A percentile compares a stretch with the other conserved stretches of the same genome.
Conservation (phyloP, 352 stramenopile genomes). For the Globisporangium parvum region DNA sequence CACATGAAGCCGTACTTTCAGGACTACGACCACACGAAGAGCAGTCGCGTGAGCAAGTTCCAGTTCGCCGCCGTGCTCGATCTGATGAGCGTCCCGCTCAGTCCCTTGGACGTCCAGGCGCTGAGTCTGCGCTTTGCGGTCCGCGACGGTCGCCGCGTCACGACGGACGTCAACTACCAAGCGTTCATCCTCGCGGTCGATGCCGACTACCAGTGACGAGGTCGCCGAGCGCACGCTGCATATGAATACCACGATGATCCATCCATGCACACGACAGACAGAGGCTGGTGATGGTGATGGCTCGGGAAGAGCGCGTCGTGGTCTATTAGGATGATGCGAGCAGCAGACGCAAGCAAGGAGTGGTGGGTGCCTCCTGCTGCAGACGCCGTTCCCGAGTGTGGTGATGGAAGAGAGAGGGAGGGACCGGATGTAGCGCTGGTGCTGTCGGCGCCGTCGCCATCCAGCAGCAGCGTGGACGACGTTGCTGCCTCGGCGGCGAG, state of each 20-base stretch:
- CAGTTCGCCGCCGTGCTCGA: constrained; percentile 81
- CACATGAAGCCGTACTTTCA: constrained; percentile 88
- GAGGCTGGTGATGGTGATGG: background rate
- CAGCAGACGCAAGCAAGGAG: background rate
- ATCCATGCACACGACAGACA: background rate
- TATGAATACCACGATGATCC: background rate
- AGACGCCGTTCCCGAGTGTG: background rate
- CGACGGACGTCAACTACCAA: constrained; percentile 75
- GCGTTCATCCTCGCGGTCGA: constrained; percentile 71
- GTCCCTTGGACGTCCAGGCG: constrained; percentile 40
- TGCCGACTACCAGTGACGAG: constrained; percentile 44
- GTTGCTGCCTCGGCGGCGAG: no score
- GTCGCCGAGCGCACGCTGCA: background rate
- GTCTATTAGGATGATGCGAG: background rate
- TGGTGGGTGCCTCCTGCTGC: background rate
- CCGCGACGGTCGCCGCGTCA: constrained; percentile 39
- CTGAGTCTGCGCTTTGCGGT: constrained; percentile 50
- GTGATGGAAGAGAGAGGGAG: no score
- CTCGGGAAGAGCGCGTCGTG: constrained; percentile 30
- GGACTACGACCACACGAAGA: constrained; percentile 79
- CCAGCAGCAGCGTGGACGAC: no score
- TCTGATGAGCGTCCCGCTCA: constrained; percentile 70
- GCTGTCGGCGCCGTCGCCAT: background rate
- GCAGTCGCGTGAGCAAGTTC: constrained; percentile 69
- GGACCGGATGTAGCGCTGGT: background rate